These are phyloP conservation scores for Meira nashicola DNA, from an alignment of 1,284 basidiomycete species.

Conservation along the genomic window DNA sequence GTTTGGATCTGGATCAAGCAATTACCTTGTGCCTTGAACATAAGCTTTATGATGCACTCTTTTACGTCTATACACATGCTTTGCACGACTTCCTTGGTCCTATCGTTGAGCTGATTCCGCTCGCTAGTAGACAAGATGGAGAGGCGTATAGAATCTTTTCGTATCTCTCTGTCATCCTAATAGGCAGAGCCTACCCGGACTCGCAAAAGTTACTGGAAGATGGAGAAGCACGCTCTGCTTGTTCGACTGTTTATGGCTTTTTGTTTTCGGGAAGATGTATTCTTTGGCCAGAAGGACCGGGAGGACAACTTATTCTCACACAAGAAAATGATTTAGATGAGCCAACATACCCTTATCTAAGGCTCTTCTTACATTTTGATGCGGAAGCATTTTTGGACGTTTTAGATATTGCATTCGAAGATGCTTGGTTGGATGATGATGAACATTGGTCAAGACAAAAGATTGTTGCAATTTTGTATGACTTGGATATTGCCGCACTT, in stretches of 20 bases:
- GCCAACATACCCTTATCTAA: slow-evolving; percentile 72
- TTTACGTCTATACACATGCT: slow-evolving; percentile 86
- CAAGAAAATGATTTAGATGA: slow-evolving; percentile 30
- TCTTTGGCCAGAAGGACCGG: slow-evolving; percentile 70
- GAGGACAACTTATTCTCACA: slow-evolving; percentile 67
- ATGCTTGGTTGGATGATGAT: slow-evolving; percentile 79
- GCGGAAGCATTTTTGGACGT: slow-evolving; percentile 90
- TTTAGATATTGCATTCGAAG: slow-evolving; percentile 90
- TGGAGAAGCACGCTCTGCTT: slow-evolving; percentile 63
- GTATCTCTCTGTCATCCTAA: slow-evolving; percentile 80
- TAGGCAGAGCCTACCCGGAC: slow-evolving; percentile 80
- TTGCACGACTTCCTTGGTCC: slow-evolving; percentile 84
- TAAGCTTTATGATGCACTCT: slow-evolving; percentile 83
- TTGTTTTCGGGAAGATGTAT: slow-evolving; percentile 76
- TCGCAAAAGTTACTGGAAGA: slow-evolving; percentile 58
- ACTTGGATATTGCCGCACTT: slow-evolving; percentile 58
- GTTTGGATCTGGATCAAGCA: slow-evolving; percentile 88
- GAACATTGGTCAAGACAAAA: slow-evolving; percentile 66
- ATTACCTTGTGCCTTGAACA: slow-evolving; percentile 77
- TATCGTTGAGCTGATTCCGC: slow-evolving; percentile 72
- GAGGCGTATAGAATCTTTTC: slow-evolving; percentile 89
- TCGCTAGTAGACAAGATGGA: slow-evolving; percentile 62
- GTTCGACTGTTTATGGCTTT: slow-evolving; percentile 59
- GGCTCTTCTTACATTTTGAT: slow-evolving; percentile 79
- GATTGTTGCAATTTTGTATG: slow-evolving; percentile 78